phyloP scores from a whole-genome alignment of 1,284 basidiomycete species.

The Fomitopsis palustris region DNA sequence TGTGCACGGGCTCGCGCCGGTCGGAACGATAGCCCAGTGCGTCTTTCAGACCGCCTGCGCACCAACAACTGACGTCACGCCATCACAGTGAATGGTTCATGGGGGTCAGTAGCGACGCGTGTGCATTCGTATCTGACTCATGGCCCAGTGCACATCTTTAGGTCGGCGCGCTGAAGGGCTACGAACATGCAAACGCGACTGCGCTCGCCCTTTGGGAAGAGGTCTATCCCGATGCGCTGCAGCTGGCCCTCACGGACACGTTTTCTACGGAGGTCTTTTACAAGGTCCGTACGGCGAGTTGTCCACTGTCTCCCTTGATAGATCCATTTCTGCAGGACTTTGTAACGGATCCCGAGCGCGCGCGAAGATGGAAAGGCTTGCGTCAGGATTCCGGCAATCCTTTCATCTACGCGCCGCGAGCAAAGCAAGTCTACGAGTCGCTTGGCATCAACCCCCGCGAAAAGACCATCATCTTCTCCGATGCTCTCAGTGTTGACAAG shows the following conservation, averaged over 20 bases:
- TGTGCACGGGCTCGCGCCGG: slow-evolving; percentile 63
- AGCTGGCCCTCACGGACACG: slow-evolving; percentile 88
- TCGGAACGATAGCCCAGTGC: slow-evolving; percentile 90
- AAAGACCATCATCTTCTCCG: slow-evolving; percentile 83
- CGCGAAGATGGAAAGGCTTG: slow-evolving; percentile 72
- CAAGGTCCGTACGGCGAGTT: slow-evolving; percentile 38
- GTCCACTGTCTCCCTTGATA: not conserved
- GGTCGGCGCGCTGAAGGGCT: slow-evolving; percentile 82
- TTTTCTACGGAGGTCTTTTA: slow-evolving; percentile 87
- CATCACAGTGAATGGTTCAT: slow-evolving; percentile 86
- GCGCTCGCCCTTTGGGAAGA: slow-evolving; percentile 86
- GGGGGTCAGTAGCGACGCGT: slow-evolving; percentile 55
- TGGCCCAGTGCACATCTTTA: slow-evolving; percentile 22
- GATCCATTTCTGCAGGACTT: slow-evolving; percentile 48
- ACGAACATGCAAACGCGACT: slow-evolving; percentile 67
- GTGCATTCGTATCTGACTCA: not conserved
- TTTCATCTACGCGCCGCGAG: slow-evolving; percentile 68
- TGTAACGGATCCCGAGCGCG: slow-evolving; percentile 52
- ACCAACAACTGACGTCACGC: not conserved
- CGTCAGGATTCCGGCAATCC: slow-evolving; percentile 95
- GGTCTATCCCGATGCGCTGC: slow-evolving; percentile 55
- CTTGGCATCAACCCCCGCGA: slow-evolving; percentile 61
- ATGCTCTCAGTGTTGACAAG: slow-evolving; percentile 72
- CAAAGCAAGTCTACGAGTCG: slow-evolving; percentile 65
- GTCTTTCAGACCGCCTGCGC: slow-evolving; percentile 23